Evolutionary conservation across 1,139 yeast species (phyloP).

Genomic region (Wickerhamomyces sp.): DNA sequence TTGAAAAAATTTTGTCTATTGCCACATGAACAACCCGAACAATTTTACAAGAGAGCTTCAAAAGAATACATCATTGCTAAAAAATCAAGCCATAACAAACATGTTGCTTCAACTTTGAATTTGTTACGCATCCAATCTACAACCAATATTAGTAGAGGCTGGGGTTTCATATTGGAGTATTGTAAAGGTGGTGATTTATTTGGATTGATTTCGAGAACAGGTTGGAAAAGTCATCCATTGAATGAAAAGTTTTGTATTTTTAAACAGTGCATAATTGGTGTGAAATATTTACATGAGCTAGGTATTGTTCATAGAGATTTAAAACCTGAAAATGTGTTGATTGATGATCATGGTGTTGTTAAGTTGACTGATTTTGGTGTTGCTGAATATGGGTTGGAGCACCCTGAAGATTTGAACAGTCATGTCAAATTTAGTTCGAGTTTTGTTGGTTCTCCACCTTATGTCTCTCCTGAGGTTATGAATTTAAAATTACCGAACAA

Average conservation of each 20-base stretch:
- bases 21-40: conserved; percentile 53
- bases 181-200: conserved; percentile 72
- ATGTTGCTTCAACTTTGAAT: conserved; percentile 52
- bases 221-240: conserved; percentile 45
- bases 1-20: conserved; percentile 63
- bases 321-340: conserved; percentile 85
- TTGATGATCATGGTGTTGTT: conserved; percentile 50
- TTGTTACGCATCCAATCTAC: conserved; percentile 55
- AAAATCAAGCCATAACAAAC: conserved; percentile 45
- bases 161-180: conserved; percentile 71
- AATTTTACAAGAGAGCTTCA: conserved; percentile 59
- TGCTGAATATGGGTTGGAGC: conserved; percentile 56
- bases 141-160: conserved; percentile 52
- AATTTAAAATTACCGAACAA: conserved; percentile 35
- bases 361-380: conserved; percentile 72
- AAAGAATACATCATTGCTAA: conserved; percentile 62
- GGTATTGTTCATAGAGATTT: conserved; percentile 89
- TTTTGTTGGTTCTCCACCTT: conserved; percentile 76
- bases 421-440: conserved; percentile 41
- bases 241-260: conserved; percentile 47
- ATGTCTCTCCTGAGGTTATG: conserved; percentile 75
- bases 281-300: conserved; percentile 68
- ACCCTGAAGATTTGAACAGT: conserved; percentile 47
- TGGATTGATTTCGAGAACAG: conserved; percentile 46
- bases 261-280: conserved; percentile 44